phyloP scores from a whole-genome alignment of 495 filamentous ascomycete species.

The Pyrenula aspistea region DNA sequence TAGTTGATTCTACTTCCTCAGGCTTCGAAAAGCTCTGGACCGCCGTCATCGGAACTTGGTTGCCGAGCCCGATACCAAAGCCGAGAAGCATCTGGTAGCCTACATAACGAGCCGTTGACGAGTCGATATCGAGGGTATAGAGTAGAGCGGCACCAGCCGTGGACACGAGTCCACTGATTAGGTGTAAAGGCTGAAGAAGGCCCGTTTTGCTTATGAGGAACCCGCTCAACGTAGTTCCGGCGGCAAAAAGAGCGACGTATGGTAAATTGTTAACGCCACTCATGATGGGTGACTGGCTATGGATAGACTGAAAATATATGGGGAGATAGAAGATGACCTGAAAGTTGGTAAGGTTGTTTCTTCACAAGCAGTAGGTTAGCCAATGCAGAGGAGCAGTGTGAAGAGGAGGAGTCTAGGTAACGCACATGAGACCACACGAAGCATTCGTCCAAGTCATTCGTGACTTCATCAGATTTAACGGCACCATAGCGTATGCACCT shows the following conservation, averaged over 20 bases:
- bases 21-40: slow-evolving; percentile 15
- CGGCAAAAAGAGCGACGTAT: slow-evolving; percentile 11
- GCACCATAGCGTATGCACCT: slow-evolving; percentile 17
- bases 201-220: slow-evolving; percentile 43
- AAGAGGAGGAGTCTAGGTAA: neutral
- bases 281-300: slow-evolving; percentile 42
- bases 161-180: slow-evolving; percentile 36
- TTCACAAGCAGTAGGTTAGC: slow-evolving; percentile 26
- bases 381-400: neutral
- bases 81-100: slow-evolving; percentile 49
- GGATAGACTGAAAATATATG: slow-evolving; percentile 34
- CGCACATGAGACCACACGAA: slow-evolving; percentile 12
- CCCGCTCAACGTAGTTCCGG: slow-evolving; percentile 27
- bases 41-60: slow-evolving; percentile 29
- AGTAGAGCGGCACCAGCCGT: slow-evolving; percentile 55
- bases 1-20: slow-evolving; percentile 33
- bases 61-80: slow-evolving; percentile 32
- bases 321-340: slow-evolving; percentile 36
- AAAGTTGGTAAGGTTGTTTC: slow-evolving; percentile 11
- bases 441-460: slow-evolving; percentile 38
- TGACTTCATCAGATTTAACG: slow-evolving; percentile 21
- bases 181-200: slow-evolving; percentile 58
- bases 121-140: slow-evolving; percentile 34
- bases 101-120: slow-evolving; percentile 32
- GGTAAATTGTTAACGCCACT: slow-evolving; percentile 40